These are phyloP conservation scores for Fagus sylvatica DNA, from an alignment of 306 rosid species.

Conservation along the genomic window DNA sequence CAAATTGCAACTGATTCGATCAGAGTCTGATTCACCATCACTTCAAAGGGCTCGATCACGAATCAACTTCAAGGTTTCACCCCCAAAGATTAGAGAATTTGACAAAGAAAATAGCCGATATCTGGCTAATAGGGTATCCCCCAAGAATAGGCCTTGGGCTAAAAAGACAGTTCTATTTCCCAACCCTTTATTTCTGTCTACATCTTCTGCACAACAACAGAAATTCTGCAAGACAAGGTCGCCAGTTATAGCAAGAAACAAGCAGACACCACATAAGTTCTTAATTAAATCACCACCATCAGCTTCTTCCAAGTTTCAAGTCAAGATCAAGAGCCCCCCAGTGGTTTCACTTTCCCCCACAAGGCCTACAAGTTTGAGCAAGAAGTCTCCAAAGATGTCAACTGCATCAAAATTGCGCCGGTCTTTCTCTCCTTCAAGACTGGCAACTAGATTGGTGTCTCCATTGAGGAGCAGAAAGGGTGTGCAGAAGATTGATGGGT, in stretches of 20 bases:
- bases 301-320: constrained; percentile 54
- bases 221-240: constrained; percentile 76
- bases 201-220: constrained; percentile 42
- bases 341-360: constrained; percentile 51
- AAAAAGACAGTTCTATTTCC: constrained; percentile 88
- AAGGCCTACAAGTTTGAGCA: constrained; percentile 34
- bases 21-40: constrained; percentile 41
- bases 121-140: constrained; percentile 78
- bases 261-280: constrained; percentile 77
- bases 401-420: constrained; percentile 62
- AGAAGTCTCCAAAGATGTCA: constrained; percentile 67
- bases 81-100: constrained; percentile 64
- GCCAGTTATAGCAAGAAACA: constrained; percentile 64
- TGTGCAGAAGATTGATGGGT: constrained; percentile 43
- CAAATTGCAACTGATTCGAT: constrained; percentile 33
- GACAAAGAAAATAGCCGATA: constrained; percentile 57
- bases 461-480: constrained; percentile 65
- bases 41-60: constrained; percentile 78
- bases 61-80: constrained; percentile 85
- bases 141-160: constrained; percentile 83
- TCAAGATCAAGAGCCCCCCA: constrained; percentile 59
- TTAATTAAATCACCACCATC: constrained; percentile 75
- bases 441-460: constrained; percentile 70
- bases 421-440: constrained; percentile 76
- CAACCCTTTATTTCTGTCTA: constrained; percentile 78